Evolutionary conservation across 768 basidiomycete genomes (phyloP).

Genomic region (Termitomyces sp.): DNA sequence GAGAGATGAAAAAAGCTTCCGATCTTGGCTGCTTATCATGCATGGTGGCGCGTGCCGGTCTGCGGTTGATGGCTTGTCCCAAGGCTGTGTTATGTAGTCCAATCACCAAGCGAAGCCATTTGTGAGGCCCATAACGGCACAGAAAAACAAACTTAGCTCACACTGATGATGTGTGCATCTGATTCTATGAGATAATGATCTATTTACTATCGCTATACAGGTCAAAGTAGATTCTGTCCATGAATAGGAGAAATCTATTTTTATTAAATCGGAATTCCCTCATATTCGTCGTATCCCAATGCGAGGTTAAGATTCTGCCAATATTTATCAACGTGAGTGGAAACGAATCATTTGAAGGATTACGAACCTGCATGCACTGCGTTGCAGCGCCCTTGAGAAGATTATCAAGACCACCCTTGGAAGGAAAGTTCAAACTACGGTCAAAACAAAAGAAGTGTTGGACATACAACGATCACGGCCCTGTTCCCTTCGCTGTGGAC

Average conservation of each 20-base stretch:
- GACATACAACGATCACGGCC: constrained; percentile 86
- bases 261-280: constrained; percentile 52
- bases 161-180: neutral
- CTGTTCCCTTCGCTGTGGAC: constrained; percentile 84
- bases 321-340: neutral
- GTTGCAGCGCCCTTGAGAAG: constrained; percentile 97
- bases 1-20: neutral
- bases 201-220: neutral
- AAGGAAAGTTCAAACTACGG: neutral
- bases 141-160: neutral
- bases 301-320: constrained; percentile 83
- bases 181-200: neutral
- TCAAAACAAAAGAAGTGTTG: neutral
- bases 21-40: neutral
- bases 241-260: neutral
- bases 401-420: constrained; percentile 90
- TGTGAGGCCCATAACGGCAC: neutral
- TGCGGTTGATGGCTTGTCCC: constrained; percentile 3
- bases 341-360: neutral
- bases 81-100: constrained; percentile 12
- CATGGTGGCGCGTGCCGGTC: neutral
- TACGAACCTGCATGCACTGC: constrained; percentile 88
- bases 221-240: neutral
- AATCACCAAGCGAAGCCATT: neutral
- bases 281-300: constrained; percentile 80